Conservation (phyloP, 2,329 filamentous ascomycete species). For the Cryphonectria radicalis region DNA sequence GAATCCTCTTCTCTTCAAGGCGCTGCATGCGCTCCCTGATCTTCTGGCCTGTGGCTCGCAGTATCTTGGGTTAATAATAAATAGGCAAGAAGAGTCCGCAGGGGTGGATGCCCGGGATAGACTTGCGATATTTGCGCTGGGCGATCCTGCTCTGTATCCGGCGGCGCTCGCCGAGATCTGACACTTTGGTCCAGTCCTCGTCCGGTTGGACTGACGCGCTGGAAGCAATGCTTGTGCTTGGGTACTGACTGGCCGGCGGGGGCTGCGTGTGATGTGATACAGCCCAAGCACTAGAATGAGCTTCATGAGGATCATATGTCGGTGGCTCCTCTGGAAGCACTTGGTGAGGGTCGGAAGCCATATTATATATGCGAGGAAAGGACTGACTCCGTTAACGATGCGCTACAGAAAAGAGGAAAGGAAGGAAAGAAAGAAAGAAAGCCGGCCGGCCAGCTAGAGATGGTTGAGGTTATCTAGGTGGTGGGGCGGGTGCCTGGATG, state of each 20-base stretch:
- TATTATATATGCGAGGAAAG: background rate
- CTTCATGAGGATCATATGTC: constrained; percentile 23
- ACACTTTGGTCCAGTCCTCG: constrained; percentile 99
- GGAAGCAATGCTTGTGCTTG: constrained; percentile 85
- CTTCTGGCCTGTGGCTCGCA: constrained; percentile 71
- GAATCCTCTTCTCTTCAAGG: constrained; percentile 75
- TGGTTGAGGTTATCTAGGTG: too few relatives aligned
- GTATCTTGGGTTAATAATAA: background rate
- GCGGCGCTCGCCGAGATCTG: constrained; percentile 89
- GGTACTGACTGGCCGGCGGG: constrained; percentile 27
- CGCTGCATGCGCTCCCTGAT: constrained; percentile 88
- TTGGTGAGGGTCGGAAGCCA: constrained; percentile 27
- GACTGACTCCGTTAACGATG: too few relatives aligned
- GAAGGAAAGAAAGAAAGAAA: too few relatives aligned
- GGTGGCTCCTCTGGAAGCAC: constrained; percentile 29
- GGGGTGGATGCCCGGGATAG: constrained; percentile 27
- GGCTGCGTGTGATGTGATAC: constrained; percentile 19
- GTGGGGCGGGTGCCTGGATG: too few relatives aligned
- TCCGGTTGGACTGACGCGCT: constrained; percentile 92
- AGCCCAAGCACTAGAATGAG: constrained; percentile 27
- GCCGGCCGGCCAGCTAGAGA: too few relatives aligned
- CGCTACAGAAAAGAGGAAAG: too few relatives aligned
- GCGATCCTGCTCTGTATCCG: constrained; percentile 98
- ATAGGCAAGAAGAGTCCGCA: constrained; percentile 9
- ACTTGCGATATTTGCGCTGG: constrained; percentile 90